A percentile compares a stretch with the other conserved stretches of the same genome.
Evolutionary conservation across 2,329 filamentous ascomycete genomes (phyloP).

Genomic region (Sclerotinia nivalis): DNA sequence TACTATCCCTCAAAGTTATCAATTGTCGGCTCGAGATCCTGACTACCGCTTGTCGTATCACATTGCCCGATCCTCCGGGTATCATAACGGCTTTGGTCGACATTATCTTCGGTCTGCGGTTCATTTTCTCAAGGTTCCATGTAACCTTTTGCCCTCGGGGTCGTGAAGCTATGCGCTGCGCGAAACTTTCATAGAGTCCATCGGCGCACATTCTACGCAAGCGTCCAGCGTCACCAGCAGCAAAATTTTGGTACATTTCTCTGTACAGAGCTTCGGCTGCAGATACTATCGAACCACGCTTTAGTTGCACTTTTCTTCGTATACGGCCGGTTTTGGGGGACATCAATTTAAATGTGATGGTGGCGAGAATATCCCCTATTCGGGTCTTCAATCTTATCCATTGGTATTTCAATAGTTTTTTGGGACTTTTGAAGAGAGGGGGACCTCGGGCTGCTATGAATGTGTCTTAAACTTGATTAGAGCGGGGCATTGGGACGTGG

Average conservation of each 20-base stretch:
- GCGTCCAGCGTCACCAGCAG: conserved; percentile 54
- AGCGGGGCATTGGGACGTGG: background rate
- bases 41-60: conserved; percentile 61
- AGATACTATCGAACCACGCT: conserved; percentile 48
- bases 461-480: conserved; percentile 38
- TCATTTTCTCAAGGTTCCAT: conserved; percentile 59
- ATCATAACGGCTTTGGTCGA: conserved; percentile 55
- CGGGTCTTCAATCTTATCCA: conserved; percentile 34
- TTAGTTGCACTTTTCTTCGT: conserved; percentile 43
- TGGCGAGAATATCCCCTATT: conserved; percentile 33
- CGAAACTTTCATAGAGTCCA: conserved; percentile 54
- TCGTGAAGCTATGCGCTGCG: conserved; percentile 55
- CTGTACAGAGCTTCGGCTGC: conserved; percentile 61
- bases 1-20: conserved; percentile 44
- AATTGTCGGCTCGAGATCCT: conserved; percentile 58
- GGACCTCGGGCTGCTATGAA: conserved; percentile 42
- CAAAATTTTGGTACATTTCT: conserved; percentile 62
- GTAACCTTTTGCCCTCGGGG: conserved; percentile 46
- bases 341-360: conserved; percentile 29
- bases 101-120: conserved; percentile 42
- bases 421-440: conserved; percentile 36
- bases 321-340: conserved; percentile 25
- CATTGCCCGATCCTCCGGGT: conserved; percentile 45
- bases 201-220: conserved; percentile 56
- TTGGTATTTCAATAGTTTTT: conserved; percentile 36